Evolutionary conservation across 164 flowering plant species (phyloP).

Genomic region (Vitis amurensis): DNA sequence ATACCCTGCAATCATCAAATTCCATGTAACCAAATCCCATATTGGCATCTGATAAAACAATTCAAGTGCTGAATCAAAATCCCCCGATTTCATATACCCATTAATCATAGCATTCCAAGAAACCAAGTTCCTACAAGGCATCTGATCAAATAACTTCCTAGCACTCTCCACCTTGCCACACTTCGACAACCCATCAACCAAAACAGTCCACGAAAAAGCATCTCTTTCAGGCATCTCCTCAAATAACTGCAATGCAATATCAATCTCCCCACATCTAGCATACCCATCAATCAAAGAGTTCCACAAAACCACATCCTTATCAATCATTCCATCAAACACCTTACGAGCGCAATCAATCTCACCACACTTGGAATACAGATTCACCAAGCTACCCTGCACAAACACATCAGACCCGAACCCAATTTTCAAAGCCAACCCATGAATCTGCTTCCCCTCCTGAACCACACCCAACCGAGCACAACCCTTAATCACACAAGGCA

Average conservation of each 20-base stretch:
- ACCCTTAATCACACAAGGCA: constrained; percentile 43
- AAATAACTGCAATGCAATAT: constrained; percentile 22
- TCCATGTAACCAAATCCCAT: constrained; percentile 28
- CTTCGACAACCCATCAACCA: constrained; percentile 31
- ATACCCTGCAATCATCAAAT: constrained; percentile 30
- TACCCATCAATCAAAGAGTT: constrained; percentile 34
- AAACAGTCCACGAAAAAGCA: constrained; percentile 25
- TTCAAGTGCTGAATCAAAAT: constrained; percentile 9
- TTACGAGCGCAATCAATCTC: constrained; percentile 13
- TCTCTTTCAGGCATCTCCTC: constrained; percentile 29
- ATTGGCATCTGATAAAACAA: constrained; percentile 22
- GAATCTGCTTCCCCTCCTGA: constrained; percentile 41
- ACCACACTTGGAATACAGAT: constrained; percentile 30
- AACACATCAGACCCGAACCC: constrained; percentile 33
- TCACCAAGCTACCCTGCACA: constrained; percentile 38
- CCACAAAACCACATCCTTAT: constrained; percentile 33
- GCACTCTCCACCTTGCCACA: constrained; percentile 24
- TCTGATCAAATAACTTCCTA: constrained; percentile 24
- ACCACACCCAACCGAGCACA: constrained; percentile 28
- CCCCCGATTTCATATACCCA: constrained; percentile 29
- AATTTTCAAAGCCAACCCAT: constrained; percentile 35
- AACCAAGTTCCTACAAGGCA: constrained; percentile 23
- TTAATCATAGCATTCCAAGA: constrained; percentile 38
- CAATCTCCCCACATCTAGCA: constrained; percentile 24
- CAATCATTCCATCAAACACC: constrained; percentile 28